These are phyloP conservation scores for Globisporangium megalacanthum DNA, from an alignment of 352 stramenopile species.

Conservation along the genomic window DNA sequence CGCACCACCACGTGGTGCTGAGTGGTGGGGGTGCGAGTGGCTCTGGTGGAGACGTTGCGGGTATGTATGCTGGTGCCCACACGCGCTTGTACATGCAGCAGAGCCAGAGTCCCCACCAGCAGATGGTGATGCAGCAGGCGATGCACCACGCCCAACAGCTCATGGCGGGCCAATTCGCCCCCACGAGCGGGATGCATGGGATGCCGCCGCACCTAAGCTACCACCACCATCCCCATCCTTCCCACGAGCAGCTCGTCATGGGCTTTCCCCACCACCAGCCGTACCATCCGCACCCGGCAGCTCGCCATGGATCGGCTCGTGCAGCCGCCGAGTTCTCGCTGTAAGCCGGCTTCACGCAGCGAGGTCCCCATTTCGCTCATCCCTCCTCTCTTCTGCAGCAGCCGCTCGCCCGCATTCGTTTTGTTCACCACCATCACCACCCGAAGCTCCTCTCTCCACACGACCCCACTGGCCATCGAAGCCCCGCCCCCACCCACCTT, in stretches of 20 bases:
- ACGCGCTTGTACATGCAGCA: conserved; percentile 6
- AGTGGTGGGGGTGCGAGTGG: not conserved
- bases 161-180: conserved; percentile 4
- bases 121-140: conserved; percentile 13
- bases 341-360: not conserved
- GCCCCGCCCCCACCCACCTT: not conserved
- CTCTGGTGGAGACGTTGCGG: not conserved
- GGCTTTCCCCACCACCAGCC: conserved; percentile 19
- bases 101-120: conserved; percentile 10
- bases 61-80: not conserved
- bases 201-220: conserved; percentile 2
- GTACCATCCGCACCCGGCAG: conserved; percentile 21
- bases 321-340: no score
- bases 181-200: no score
- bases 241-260: conserved; percentile 9
- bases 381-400: conserved; percentile 8
- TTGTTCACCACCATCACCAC: not conserved
- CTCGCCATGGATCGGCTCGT: conserved; percentile 5
- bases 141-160: conserved; percentile 17
- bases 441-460: not conserved
- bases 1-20: conserved; percentile 21
- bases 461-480: not conserved
- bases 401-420: conserved; percentile 9
- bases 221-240: not conserved
- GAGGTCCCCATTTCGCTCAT: no score